A percentile compares a stretch with the other conserved stretches of the same genome.
phyloP scores from a whole-genome alignment of 805 yeast genomes.

The Cyberlindnera euphorbiae region DNA sequence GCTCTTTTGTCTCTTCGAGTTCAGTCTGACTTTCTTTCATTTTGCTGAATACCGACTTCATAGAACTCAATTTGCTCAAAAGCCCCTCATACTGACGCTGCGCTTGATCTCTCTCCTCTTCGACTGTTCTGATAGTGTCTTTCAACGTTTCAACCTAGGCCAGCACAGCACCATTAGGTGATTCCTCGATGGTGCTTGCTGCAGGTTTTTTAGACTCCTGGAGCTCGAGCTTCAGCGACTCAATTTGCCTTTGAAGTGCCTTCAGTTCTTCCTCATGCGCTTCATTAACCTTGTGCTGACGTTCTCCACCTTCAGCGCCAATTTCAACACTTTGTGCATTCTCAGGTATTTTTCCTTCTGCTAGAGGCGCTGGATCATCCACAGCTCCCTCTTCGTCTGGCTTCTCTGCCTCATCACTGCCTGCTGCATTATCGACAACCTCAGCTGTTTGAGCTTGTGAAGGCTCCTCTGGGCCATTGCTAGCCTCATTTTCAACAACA shows the following conservation, averaged over 20 bases:
- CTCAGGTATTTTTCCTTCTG: constrained; percentile 7
- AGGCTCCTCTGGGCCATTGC: constrained; percentile 8
- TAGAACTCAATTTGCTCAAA: constrained; percentile 58
- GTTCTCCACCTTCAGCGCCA: constrained; percentile 8
- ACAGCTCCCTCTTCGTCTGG: constrained; percentile 5
- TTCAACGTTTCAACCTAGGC: constrained; percentile 20
- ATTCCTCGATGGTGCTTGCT: too few species aligned
- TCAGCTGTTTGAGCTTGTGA: constrained; percentile 7
- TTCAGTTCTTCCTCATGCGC: constrained; percentile 2
- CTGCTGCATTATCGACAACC: constrained; percentile 8
- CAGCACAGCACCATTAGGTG: too few species aligned
- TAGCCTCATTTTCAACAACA: constrained; percentile 3
- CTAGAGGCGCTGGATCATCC: constrained; percentile 5
- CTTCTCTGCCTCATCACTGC: constrained; percentile 8
- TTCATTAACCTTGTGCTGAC: background rate
- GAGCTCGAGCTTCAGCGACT: constrained; percentile 11
- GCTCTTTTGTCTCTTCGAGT: constrained; percentile 49
- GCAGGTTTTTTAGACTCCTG: too few species aligned
- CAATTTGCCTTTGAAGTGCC: constrained; percentile 12
- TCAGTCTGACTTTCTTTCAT: constrained; percentile 69
- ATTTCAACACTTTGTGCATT: constrained; percentile 5
- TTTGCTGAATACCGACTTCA: constrained; percentile 68
- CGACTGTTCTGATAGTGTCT: constrained; percentile 31
- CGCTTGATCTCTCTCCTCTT: constrained; percentile 51
- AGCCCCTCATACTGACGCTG: constrained; percentile 59